Evolutionary conservation across 768 basidiomycete genomes (phyloP).

Genomic region (Auricularia cornea): DNA sequence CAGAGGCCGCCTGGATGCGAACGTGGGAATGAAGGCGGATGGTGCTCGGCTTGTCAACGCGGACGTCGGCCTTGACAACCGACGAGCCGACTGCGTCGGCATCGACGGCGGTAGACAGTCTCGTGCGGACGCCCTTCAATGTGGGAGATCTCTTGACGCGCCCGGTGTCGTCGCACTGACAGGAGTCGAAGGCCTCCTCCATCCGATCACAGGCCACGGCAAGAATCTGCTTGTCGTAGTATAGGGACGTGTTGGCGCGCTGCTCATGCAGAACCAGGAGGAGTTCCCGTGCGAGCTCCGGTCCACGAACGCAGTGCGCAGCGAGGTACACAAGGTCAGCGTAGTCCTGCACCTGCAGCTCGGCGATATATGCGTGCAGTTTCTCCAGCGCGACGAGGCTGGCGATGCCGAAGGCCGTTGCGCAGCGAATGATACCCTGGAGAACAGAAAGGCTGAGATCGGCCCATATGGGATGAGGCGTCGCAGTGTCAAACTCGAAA

Average conservation of each 20-base stretch:
- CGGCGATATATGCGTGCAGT: constrained; percentile 35
- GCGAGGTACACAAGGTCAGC: constrained; percentile 45
- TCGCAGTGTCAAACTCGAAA: constrained; percentile 35
- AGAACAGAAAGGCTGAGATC: constrained; percentile 29
- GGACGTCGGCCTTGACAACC: constrained; percentile 40
- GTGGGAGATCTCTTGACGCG: constrained; percentile 37
- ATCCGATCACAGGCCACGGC: constrained; percentile 54
- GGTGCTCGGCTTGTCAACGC: constrained; percentile 42
- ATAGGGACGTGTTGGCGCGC: constrained; percentile 27
- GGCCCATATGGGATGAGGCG: constrained; percentile 20
- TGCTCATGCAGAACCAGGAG: constrained; percentile 52
- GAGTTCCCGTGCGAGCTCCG: constrained; percentile 47
- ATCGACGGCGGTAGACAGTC: constrained; percentile 29
- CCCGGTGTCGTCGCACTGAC: constrained; percentile 58
- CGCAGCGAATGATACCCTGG: constrained; percentile 43
- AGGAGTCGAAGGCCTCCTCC: constrained; percentile 59
- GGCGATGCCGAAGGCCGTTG: constrained; percentile 46
- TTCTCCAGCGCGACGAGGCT: constrained; percentile 54
- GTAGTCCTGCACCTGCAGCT: constrained; percentile 35
- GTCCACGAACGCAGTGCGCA: constrained; percentile 42
- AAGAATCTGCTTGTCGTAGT: constrained; percentile 48
- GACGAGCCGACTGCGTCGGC: neutral
- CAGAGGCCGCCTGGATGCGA: constrained; percentile 50
- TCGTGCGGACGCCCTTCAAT: constrained; percentile 35
- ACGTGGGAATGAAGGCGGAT: constrained; percentile 60